Conservation (phyloP, 108 stramenopile species). For the Skeletonema grethae region DNA sequence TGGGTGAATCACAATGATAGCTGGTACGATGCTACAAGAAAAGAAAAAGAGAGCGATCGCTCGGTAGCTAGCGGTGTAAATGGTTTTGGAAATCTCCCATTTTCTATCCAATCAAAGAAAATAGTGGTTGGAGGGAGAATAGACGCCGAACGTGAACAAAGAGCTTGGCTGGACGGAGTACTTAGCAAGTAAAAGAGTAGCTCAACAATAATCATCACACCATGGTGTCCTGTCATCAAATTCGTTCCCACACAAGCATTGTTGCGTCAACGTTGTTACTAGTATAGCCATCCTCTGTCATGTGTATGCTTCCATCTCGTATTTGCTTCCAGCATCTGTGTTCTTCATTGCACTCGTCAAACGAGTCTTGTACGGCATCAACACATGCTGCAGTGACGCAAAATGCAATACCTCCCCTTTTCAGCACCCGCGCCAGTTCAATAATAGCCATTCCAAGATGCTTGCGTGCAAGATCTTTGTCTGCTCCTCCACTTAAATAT, state of each 20-base stretch:
- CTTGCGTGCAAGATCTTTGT: constrained; percentile 39
- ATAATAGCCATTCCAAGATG: constrained; percentile 54
- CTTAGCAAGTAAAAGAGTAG: neutral
- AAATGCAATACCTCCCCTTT: constrained; percentile 57
- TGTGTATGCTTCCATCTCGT: constrained; percentile 48
- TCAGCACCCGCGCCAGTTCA: constrained; percentile 59
- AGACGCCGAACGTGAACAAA: constrained; percentile 10
- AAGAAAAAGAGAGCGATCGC: neutral
- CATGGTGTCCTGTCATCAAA: neutral
- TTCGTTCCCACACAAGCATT: constrained; percentile 52
- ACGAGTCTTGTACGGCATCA: constrained; percentile 43
- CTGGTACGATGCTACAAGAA: neutral
- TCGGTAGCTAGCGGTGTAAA: constrained; percentile 48
- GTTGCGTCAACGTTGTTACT: constrained; percentile 73
- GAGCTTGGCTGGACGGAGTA: constrained; percentile 21
- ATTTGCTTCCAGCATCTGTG: constrained; percentile 27
- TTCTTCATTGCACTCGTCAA: constrained; percentile 24
- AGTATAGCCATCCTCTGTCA: constrained; percentile 66
- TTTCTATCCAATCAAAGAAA: constrained; percentile 53
- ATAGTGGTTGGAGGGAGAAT: constrained; percentile 33
- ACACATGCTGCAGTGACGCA: constrained; percentile 60
- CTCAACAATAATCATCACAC: neutral
- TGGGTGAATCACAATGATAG: constrained; percentile 9
- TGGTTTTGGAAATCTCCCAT: constrained; percentile 85
- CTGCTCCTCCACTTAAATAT: constrained; percentile 48